These are phyloP conservation scores for Gaertneriomyces semiglobifer DNA, from an alignment of 192 early-diverging fungal genomes.

Conservation along the genomic window DNA sequence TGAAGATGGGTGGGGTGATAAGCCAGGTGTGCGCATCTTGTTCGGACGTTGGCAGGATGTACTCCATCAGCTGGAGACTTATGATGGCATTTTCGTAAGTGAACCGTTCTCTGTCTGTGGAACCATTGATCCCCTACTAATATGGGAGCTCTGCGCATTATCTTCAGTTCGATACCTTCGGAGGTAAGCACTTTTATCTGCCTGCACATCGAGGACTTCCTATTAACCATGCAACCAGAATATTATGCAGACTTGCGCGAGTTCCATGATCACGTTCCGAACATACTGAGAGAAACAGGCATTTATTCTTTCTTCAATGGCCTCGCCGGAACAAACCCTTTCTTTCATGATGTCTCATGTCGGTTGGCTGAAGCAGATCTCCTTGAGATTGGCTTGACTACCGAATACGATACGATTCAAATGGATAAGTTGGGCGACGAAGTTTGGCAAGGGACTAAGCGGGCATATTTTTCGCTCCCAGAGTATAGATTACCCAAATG, in stretches of 20 bases:
- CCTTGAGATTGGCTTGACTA: slow-evolving; percentile 71
- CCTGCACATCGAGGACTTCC: neutral
- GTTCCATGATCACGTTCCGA: slow-evolving; percentile 69
- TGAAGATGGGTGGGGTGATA: slow-evolving; percentile 79
- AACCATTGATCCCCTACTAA: no score
- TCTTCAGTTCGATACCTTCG: slow-evolving; percentile 38
- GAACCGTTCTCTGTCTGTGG: no score
- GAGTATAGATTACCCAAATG: slow-evolving; percentile 65
- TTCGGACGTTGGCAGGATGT: slow-evolving; percentile 91
- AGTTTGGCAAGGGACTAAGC: slow-evolving; percentile 83
- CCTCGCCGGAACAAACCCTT: slow-evolving; percentile 84
- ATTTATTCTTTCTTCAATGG: slow-evolving; percentile 96
- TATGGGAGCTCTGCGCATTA: no score
- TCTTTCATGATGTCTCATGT: slow-evolving; percentile 97
- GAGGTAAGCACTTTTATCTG: neutral
- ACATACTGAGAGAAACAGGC: slow-evolving; percentile 58
- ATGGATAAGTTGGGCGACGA: slow-evolving; percentile 77
- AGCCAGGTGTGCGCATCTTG: slow-evolving; percentile 75
- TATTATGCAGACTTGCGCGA: slow-evolving; percentile 76
- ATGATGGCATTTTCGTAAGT: slow-evolving; percentile 79
- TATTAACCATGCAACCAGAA: slow-evolving; percentile 54
- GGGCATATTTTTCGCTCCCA: slow-evolving; percentile 72
- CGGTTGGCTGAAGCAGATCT: slow-evolving; percentile 80
- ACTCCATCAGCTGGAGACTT: slow-evolving; percentile 65
- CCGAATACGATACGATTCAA: slow-evolving; percentile 67